These are phyloP conservation scores for Jamesozyma spencerorum DNA, from an alignment of 805 yeast genomes.

Conservation along the genomic window DNA sequence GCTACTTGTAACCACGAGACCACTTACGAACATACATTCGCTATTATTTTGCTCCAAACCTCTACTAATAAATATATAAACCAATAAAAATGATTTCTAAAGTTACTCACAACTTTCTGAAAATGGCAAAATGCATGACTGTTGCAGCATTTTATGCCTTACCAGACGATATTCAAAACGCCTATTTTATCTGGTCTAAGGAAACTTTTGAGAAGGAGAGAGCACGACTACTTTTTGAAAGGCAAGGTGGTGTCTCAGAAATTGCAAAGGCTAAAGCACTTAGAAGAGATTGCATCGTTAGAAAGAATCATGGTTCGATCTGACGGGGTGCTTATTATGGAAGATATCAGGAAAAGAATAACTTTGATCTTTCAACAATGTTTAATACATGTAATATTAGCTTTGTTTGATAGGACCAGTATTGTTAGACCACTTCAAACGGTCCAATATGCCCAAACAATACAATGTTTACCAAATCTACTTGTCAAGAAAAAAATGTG, in stretches of 20 bases:
- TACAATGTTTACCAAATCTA: too few relatives aligned
- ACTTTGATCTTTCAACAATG: neutral
- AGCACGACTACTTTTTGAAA: conserved; percentile 1
- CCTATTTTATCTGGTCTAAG: conserved; percentile 3
- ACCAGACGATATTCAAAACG: conserved; percentile 2
- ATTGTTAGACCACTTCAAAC: too few relatives aligned
- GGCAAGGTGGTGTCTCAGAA: conserved; percentile 3
- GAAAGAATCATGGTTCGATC: neutral
- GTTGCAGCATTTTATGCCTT: conserved; percentile 1
- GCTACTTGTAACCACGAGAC: too few relatives aligned
- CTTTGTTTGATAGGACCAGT: too few relatives aligned
- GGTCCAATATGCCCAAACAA: too few relatives aligned
- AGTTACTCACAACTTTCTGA: neutral
- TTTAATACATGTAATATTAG: too few relatives aligned
- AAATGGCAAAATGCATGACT: conserved; percentile 3
- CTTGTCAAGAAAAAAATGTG: too few relatives aligned
- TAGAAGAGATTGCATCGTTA: neutral
- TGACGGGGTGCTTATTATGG: neutral
- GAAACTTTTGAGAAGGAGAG: conserved; percentile 2
- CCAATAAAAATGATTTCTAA: too few relatives aligned
- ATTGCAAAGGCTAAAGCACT: conserved; percentile 1
- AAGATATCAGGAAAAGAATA: neutral
- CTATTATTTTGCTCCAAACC: too few relatives aligned
- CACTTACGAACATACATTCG: too few relatives aligned
- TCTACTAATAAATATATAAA: too few relatives aligned